Evolutionary conservation across 768 basidiomycete species (phyloP).

Genomic region (Omphalotus guepiniiformis): DNA sequence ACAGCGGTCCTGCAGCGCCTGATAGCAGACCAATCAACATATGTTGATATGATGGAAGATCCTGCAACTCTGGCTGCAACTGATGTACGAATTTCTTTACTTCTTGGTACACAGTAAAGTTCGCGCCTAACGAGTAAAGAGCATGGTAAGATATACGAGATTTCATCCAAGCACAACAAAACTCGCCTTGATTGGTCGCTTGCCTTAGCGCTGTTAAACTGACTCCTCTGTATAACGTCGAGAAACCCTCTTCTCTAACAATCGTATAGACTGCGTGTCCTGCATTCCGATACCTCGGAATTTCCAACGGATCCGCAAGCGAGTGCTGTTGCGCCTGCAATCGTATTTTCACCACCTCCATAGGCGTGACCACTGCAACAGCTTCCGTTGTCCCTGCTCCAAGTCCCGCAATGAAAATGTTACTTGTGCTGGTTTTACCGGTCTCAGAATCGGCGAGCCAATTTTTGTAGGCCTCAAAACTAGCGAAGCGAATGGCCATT

Average conservation of each 20-base stretch:
- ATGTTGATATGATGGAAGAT: slow-evolving; percentile 92
- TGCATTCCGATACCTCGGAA: slow-evolving; percentile 93
- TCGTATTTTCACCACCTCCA: slow-evolving; percentile 99
- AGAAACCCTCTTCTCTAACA: slow-evolving; percentile 83
- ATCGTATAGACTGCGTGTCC: slow-evolving; percentile 96
- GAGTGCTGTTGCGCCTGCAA: slow-evolving; percentile 98
- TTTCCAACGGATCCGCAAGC: slow-evolving; percentile 90
- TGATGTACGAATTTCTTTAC: slow-evolving; percentile 80
- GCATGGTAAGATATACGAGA: background rate
- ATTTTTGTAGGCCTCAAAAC: slow-evolving; percentile 92
- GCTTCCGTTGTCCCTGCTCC: slow-evolving; percentile 97
- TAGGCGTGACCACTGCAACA: slow-evolving; percentile 90
- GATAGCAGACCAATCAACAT: slow-evolving; percentile 94
- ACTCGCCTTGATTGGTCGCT: slow-evolving; percentile 91
- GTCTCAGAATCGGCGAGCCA: slow-evolving; percentile 72
- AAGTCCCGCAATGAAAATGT: slow-evolving; percentile 93
- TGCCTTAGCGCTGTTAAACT: slow-evolving; percentile 90
- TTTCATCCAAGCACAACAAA: background rate
- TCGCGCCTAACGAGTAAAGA: slow-evolving; percentile 55
- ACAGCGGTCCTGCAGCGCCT: slow-evolving; percentile 97
- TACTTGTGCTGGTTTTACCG: slow-evolving; percentile 74
- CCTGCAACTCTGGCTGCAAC: slow-evolving; percentile 71
- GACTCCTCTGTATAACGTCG: slow-evolving; percentile 89
- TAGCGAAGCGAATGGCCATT: slow-evolving; percentile 98
- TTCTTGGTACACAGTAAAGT: slow-evolving; percentile 98